phyloP scores from a whole-genome alignment of 1,139 yeast species.

The Protomyces arabidopsidicola region DNA sequence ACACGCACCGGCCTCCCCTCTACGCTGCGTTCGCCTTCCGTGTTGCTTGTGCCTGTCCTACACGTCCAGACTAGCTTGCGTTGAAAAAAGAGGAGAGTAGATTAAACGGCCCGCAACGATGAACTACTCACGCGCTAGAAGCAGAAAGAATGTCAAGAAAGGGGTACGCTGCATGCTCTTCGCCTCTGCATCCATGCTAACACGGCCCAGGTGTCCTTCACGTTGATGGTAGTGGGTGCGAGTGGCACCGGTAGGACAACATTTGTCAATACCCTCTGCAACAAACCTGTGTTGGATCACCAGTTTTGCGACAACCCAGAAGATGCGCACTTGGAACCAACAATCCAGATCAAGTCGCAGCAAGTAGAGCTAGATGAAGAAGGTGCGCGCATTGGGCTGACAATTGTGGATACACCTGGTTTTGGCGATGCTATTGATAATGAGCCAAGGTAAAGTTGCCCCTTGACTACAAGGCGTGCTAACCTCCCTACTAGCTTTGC shows the following conservation, averaged over 20 bases:
- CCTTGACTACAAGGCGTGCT: not conserved
- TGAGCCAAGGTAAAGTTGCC: conserved; percentile 34
- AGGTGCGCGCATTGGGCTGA: conserved; percentile 82
- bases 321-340: conserved; percentile 47
- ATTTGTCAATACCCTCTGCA: conserved; percentile 79
- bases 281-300: conserved; percentile 61
- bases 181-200: not conserved
- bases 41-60: too few relatives aligned
- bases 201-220: conserved; percentile 52
- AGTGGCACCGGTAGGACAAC: conserved; percentile 80
- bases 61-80: too few relatives aligned
- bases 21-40: too few relatives aligned
- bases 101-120: not conserved
- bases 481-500: conserved; percentile 46
- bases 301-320: conserved; percentile 43
- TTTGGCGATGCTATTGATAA: conserved; percentile 91
- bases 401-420: conserved; percentile 87
- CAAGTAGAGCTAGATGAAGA: conserved; percentile 32
- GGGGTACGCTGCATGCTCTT: not conserved
- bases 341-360: conserved; percentile 47
- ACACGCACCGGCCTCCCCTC: too few relatives aligned
- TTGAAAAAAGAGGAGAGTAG: too few relatives aligned
- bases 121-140: conserved; percentile 22
- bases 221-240: conserved; percentile 70
- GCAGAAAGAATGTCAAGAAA: conserved; percentile 28